These are phyloP conservation scores for Trichophyton mentagrophytes DNA, from an alignment of 2,329 filamentous ascomycete genomes.

Conservation along the genomic window DNA sequence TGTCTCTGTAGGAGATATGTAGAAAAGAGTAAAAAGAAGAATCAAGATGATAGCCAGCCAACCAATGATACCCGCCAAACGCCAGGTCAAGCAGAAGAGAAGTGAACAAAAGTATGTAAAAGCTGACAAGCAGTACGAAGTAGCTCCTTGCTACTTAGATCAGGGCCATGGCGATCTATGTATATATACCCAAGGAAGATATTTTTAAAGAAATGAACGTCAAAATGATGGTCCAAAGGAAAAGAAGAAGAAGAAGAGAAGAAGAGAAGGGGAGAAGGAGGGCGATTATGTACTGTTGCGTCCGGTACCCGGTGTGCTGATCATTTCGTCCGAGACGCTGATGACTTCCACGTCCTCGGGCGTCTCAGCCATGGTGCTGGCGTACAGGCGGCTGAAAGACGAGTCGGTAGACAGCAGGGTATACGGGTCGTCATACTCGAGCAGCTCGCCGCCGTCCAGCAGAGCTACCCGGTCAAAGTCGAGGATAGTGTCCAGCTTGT, in stretches of 20 bases:
- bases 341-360: slow-evolving; percentile 10
- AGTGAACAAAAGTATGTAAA: not conserved
- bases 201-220: not conserved
- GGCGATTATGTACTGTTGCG: not conserved
- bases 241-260: not conserved
- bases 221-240: not conserved
- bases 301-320: not conserved
- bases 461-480: slow-evolving; percentile 30
- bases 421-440: slow-evolving; percentile 27
- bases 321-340: slow-evolving; percentile 9
- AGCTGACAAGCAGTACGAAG: not conserved
- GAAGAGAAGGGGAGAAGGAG: not conserved
- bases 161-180: not conserved
- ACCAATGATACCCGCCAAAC: not conserved
- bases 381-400: slow-evolving; percentile 27
- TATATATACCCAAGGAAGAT: not conserved
- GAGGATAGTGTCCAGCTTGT: slow-evolving; percentile 39
- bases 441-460: slow-evolving; percentile 24
- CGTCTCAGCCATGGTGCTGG: slow-evolving; percentile 13
- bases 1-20: not conserved
- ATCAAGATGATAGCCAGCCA: not conserved
- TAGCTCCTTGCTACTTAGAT: not conserved
- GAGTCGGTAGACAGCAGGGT: slow-evolving; percentile 22
- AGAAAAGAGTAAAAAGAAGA: not conserved
- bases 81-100: not conserved